phyloP scores from a whole-genome alignment of 2,329 filamentous ascomycete genomes.

The Cephalotrichum gorgonifer region DNA sequence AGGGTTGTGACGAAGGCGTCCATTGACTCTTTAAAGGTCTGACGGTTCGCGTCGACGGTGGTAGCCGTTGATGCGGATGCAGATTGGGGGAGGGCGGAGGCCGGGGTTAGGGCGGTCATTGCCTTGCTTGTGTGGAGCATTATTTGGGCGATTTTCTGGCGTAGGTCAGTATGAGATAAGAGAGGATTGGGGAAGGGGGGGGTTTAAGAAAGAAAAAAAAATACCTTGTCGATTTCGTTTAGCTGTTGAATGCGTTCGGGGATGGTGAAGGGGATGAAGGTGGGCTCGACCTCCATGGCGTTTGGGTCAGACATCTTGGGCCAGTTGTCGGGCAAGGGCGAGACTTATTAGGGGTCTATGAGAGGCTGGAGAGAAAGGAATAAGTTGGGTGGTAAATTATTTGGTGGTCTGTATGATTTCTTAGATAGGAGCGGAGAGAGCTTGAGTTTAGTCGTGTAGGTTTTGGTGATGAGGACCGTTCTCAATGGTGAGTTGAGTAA shows the following conservation, averaged over 20 bases:
- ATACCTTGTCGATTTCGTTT: constrained; percentile 63
- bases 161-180: neutral
- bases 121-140: constrained; percentile 34
- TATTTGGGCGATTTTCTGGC: constrained; percentile 21
- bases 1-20: constrained; percentile 62
- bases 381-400: neutral
- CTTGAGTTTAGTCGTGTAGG: too few species aligned
- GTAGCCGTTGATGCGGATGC: constrained; percentile 27
- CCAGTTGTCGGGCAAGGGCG: neutral
- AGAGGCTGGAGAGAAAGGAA: neutral
- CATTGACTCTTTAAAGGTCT: constrained; percentile 47
- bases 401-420: neutral
- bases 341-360: neutral
- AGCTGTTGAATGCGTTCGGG: constrained; percentile 74
- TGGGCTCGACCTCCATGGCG: constrained; percentile 13
- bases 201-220: neutral
- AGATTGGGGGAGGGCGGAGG: constrained; percentile 13
- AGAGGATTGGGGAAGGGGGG: neutral
- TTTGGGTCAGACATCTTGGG: neutral
- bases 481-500: too few species aligned
- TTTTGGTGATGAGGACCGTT: too few species aligned
- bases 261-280: constrained; percentile 50
- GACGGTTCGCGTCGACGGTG: constrained; percentile 26
- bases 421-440: too few species aligned
- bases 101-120: constrained; percentile 32